A percentile compares a stretch with the other conserved stretches of the same genome.
Conservation (phyloP, 306 rosid genomes). For the Trichosanthes truncata region DNA sequence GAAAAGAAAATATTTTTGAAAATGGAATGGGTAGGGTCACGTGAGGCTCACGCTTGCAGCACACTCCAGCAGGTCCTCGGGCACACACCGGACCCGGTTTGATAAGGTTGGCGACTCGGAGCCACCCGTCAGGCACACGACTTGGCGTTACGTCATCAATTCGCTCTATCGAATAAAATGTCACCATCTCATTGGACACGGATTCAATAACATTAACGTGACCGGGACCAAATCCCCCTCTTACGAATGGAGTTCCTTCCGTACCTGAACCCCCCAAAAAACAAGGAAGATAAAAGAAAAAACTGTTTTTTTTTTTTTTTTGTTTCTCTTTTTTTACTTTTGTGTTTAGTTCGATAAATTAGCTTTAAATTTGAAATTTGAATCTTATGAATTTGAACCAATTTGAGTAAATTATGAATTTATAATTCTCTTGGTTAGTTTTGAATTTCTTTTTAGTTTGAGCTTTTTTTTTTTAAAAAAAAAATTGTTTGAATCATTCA, state of each 20-base stretch:
- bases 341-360: neutral
- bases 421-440: too few species aligned
- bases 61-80: neutral
- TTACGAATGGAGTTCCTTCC: neutral
- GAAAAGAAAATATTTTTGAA: too few species aligned
- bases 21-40: neutral
- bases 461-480: too few species aligned
- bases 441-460: too few species aligned
- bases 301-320: too few species aligned
- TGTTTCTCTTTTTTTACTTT: neutral
- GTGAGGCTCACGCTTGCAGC: neutral
- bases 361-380: too few species aligned
- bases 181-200: neutral
- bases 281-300: neutral
- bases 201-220: neutral
- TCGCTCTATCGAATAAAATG: neutral
- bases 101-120: neutral
- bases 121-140: neutral
- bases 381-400: too few species aligned
- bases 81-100: neutral
- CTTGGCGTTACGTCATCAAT: neutral
- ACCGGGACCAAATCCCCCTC: neutral
- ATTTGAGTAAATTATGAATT: too few species aligned
- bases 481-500: too few species aligned
- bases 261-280: neutral